These are phyloP conservation scores for Metschnikowia santaceciliae DNA, from an alignment of 805 yeast species.

Conservation along the genomic window DNA sequence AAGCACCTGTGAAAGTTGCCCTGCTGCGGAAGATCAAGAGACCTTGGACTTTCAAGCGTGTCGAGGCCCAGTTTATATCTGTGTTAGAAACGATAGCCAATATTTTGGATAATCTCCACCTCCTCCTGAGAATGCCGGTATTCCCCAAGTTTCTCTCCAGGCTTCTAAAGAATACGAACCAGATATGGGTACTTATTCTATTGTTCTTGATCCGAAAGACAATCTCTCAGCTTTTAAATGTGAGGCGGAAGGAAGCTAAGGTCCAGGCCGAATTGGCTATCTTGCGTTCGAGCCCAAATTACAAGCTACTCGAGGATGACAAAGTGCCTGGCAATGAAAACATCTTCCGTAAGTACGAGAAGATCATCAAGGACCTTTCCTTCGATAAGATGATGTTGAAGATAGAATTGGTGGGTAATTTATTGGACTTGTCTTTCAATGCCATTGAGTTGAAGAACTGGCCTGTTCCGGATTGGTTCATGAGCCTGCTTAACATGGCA, in stretches of 20 bases:
- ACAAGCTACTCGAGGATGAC: conserved; percentile 20
- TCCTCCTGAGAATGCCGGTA: conserved; percentile 41
- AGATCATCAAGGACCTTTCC: conserved; percentile 37
- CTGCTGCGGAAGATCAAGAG: not conserved
- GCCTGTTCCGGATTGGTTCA: conserved; percentile 39
- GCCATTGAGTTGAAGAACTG: conserved; percentile 35
- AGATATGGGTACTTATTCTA: conserved; percentile 40
- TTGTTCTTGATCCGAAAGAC: conserved; percentile 40
- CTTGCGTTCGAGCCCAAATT: conserved; percentile 21
- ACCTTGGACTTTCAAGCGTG: conserved; percentile 26
- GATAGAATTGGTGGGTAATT: conserved; percentile 40
- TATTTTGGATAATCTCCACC: conserved; percentile 38
- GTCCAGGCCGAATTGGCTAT: conserved; percentile 35
- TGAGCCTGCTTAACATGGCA: conserved; percentile 37
- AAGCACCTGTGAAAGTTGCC: not conserved
- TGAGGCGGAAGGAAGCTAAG: conserved; percentile 35
- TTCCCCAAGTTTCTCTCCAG: conserved; percentile 32
- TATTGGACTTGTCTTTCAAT: conserved; percentile 38
- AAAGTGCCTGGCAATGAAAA: conserved; percentile 19
- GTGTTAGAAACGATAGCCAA: conserved; percentile 36
- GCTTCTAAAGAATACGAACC: conserved; percentile 39
- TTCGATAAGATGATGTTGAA: conserved; percentile 41
- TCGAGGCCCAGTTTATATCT: conserved; percentile 28
- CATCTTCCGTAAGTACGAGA: conserved; percentile 34
- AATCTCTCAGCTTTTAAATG: conserved; percentile 38